These are phyloP conservation scores for Penicillium herquei DNA, from an alignment of 495 filamentous ascomycete genomes.

Conservation along the genomic window DNA sequence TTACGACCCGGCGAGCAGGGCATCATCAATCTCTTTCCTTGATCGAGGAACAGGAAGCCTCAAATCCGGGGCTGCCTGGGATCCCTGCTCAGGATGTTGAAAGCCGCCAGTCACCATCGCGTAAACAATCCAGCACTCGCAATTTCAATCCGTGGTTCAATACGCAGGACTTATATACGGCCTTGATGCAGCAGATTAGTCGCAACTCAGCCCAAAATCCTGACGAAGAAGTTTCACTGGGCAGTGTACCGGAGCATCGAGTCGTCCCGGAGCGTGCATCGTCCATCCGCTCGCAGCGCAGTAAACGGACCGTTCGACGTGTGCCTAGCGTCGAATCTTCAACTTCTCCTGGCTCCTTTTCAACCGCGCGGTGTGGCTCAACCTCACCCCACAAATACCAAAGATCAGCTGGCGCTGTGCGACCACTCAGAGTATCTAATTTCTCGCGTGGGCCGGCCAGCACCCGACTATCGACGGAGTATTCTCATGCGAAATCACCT, in stretches of 20 bases:
- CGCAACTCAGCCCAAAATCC: constrained; percentile 22
- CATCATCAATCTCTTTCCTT: constrained; percentile 61
- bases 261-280: constrained; percentile 32
- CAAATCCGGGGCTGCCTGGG: constrained; percentile 35
- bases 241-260: constrained; percentile 32
- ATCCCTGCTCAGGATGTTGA: constrained; percentile 6
- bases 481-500: background rate
- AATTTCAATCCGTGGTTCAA: constrained; percentile 44
- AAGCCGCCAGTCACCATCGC: background rate
- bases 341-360: constrained; percentile 27
- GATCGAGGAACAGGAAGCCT: constrained; percentile 61
- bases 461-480: background rate
- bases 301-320: constrained; percentile 29
- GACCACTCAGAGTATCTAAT: background rate
- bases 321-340: constrained; percentile 37
- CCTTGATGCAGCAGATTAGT: constrained; percentile 66
- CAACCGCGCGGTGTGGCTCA: constrained; percentile 26
- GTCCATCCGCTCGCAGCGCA: constrained; percentile 27
- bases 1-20: constrained; percentile 31
- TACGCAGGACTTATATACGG: constrained; percentile 68
- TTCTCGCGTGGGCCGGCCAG: constrained; percentile 1
- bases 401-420: constrained; percentile 1
- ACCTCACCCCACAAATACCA: constrained; percentile 20
- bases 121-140: constrained; percentile 10
- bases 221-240: constrained; percentile 32